Percentiles rank a stretch among this genome's conserved stretches.
These are phyloP conservation scores for Termitomyces sp. DNA, from an alignment of 768 basidiomycete genomes.

Conservation along the genomic window DNA sequence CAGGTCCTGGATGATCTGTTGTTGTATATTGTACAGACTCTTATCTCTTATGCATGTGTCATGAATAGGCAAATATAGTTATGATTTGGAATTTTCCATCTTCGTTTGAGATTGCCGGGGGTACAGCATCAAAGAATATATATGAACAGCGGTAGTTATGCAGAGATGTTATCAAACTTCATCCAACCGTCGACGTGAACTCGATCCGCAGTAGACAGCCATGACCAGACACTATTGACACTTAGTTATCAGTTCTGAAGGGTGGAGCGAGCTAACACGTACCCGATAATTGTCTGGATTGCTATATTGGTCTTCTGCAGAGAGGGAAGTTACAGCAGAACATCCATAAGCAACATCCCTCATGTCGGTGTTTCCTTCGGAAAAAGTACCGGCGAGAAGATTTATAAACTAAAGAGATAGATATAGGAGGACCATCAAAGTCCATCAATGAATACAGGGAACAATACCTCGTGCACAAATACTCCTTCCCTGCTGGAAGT, in stretches of 20 bases:
- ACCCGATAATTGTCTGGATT: not conserved
- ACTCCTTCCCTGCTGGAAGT: not conserved
- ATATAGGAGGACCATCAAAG: too few relatives aligned
- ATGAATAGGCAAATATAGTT: not conserved
- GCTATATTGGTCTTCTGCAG: too few relatives aligned
- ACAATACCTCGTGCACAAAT: not conserved
- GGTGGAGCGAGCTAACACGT: not conserved
- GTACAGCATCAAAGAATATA: not conserved
- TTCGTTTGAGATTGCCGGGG: not conserved
- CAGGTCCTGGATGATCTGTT: constrained; percentile 3
- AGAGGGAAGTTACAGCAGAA: too few relatives aligned
- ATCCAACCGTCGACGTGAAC: too few relatives aligned
- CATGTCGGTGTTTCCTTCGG: too few relatives aligned
- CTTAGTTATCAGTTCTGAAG: not conserved
- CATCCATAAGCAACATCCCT: too few relatives aligned
- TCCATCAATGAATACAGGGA: too few relatives aligned
- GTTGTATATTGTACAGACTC: not conserved
- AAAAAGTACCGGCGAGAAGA: too few relatives aligned
- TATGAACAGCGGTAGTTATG: too few relatives aligned
- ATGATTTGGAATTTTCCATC: not conserved
- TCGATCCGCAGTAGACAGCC: not conserved
- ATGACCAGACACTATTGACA: not conserved
- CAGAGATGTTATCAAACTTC: too few relatives aligned
- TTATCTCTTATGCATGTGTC: not conserved
- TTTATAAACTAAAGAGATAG: too few relatives aligned